Evolutionary conservation across 352 stramenopile genomes (phyloP), one percentile per base, ranked within the genome.

Genomic region (Pythium phragmiticola): DNA sequence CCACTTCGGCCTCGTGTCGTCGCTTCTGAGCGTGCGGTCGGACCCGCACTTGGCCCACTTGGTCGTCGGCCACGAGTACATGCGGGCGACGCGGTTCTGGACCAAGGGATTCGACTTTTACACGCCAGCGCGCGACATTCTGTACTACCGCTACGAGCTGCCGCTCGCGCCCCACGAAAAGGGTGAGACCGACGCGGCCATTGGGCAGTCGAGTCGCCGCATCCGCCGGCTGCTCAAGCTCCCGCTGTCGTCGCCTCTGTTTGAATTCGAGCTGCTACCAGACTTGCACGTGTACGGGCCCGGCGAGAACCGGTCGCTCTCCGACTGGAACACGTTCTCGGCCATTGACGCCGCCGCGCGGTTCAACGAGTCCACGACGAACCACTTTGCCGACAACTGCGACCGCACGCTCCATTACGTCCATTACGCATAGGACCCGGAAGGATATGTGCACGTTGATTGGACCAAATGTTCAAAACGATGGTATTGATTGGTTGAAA

Each of bases 91-190:
- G 28, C 84, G 87, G 28, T 96, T 94, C 64, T 96, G 87, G 87
- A 96, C 87, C 30, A 70, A 74, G 17, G 87, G 85, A 30, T 94
- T 89, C 70, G 87, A 96, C 43, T 94, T 96, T 47, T 96, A 96
- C 66, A 69, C 87, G 19, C 87, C 84, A 7, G 77, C 78, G 19
- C 51, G 78, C 17, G 77, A 88, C 70, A 60, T 83, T n/a, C 50
- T 92, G 4, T 91, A 84, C 57, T 80, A 73, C 62, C 72, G 68
- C 34, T 93, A 95, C 64, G 70, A 76, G 17, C 81, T 73, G 64
- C 75, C 80, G 7, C 65, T 84, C 30, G 58, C 65, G 34, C 52
- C 58, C 14, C 48, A 76, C 21, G 70, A 82, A 23, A 57, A 70
- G 21, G 66, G 55, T 5, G 19, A 62, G 19, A 37, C 48, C 3